These are phyloP conservation scores for Paxillus rubicundulus DNA, from an alignment of 768 basidiomycete genomes.

Conservation along the genomic window DNA sequence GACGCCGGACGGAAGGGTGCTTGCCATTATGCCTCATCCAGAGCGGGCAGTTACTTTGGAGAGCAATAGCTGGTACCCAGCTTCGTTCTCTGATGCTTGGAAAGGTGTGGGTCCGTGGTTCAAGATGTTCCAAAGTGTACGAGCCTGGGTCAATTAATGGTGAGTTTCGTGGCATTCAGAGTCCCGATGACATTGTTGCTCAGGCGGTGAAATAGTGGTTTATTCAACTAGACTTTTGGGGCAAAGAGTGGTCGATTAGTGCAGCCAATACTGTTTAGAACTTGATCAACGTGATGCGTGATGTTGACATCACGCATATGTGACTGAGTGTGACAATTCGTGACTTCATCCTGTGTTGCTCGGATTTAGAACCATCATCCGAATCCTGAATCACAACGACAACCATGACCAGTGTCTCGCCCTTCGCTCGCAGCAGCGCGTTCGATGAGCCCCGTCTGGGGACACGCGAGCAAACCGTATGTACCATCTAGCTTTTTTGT, in stretches of 20 bases:
- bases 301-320: constrained; percentile 32
- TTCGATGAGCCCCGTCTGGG: constrained; percentile 52
- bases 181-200: constrained; percentile 22
- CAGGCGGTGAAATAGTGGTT: neutral
- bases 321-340: constrained; percentile 21
- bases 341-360: constrained; percentile 20
- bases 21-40: constrained; percentile 97
- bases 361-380: constrained; percentile 8
- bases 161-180: constrained; percentile 19
- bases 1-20: constrained; percentile 82
- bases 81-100: constrained; percentile 56
- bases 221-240: no score
- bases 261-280: no score
- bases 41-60: constrained; percentile 80
- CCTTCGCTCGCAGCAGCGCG: constrained; percentile 58
- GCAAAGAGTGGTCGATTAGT: no score
- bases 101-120: constrained; percentile 90
- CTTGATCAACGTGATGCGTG: no score
- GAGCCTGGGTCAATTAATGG: constrained; percentile 51
- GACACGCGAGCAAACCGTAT: constrained; percentile 59
- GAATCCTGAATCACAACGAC: constrained; percentile 20
- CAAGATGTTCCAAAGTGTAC: constrained; percentile 87
- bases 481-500: constrained; percentile 11
- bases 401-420: constrained; percentile 42
- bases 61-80: constrained; percentile 91